Percentiles rank a stretch among this genome's conserved stretches.
These are phyloP conservation scores for Tuber magnatum DNA, from an alignment of 495 filamentous ascomycete genomes.

Conservation along the genomic window DNA sequence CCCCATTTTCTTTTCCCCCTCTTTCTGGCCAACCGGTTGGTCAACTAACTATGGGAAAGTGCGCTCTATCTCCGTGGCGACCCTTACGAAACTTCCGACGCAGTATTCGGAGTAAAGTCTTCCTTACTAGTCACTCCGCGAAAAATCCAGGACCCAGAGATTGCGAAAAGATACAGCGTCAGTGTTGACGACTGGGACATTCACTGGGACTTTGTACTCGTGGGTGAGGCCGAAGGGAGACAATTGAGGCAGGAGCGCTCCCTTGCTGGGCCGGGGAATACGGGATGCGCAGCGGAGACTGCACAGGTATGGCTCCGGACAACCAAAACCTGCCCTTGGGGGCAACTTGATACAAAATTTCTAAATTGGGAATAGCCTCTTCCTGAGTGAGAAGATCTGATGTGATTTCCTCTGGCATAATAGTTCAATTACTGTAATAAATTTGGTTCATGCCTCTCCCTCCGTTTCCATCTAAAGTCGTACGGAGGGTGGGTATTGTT, in stretches of 20 bases:
- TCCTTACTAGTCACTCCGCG: slow-evolving; percentile 68
- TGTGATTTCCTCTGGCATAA: neutral
- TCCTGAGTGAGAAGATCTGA: neutral
- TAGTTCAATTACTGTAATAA: neutral
- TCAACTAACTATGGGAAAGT: slow-evolving; percentile 40
- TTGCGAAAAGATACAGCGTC: slow-evolving; percentile 54
- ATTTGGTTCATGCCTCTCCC: neutral
- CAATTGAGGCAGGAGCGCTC: slow-evolving; percentile 64
- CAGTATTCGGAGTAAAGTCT: slow-evolving; percentile 88
- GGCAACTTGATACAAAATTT: neutral
- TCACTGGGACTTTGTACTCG: slow-evolving; percentile 67
- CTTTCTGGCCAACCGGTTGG: slow-evolving; percentile 6
- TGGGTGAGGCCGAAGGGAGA: slow-evolving; percentile 62
- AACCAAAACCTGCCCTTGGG: neutral
- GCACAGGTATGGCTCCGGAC: neutral
- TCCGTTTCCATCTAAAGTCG: neutral
- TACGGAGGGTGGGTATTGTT: neutral
- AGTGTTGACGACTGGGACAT: slow-evolving; percentile 51
- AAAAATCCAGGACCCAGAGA: slow-evolving; percentile 53
- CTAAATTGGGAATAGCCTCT: neutral
- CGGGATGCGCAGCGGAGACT: slow-evolving; percentile 57
- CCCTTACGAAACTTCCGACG: slow-evolving; percentile 83
- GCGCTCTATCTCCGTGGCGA: slow-evolving; percentile 78
- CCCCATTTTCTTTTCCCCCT: slow-evolving; percentile 7
- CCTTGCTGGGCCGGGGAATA: slow-evolving; percentile 58